A percentile compares a stretch with the other conserved stretches of the same genome.
phyloP scores from a whole-genome alignment of 768 basidiomycete species.

The Podaxis sp. region DNA sequence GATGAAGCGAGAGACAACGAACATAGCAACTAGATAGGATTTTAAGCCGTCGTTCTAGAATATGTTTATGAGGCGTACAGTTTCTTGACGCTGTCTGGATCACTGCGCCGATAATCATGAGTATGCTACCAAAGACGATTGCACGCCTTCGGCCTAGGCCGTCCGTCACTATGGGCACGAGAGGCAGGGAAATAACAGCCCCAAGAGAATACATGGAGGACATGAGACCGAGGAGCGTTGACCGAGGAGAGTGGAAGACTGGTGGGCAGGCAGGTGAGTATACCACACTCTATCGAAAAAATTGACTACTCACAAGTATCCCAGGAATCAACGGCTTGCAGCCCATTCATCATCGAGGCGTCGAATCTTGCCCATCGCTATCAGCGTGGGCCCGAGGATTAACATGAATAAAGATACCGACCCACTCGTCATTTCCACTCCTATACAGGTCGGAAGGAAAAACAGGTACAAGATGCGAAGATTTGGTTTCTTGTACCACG shows the following conservation, averaged over 20 bases:
- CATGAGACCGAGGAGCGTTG: conserved; percentile 51
- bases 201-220: conserved; percentile 60
- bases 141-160: conserved; percentile 45
- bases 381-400: background rate
- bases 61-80: conserved; percentile 27
- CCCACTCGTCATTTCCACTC: conserved; percentile 62
- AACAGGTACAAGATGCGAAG: conserved; percentile 50
- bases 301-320: conserved; percentile 37
- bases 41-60: background rate
- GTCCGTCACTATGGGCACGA: conserved; percentile 49
- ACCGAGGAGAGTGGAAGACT: conserved; percentile 56
- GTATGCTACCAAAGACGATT: conserved; percentile 45
- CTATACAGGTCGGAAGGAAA: conserved; percentile 56
- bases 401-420: conserved; percentile 20
- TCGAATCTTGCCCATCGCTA: conserved; percentile 38
- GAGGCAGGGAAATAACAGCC: conserved; percentile 46
- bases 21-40: conserved; percentile 46
- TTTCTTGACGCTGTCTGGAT: conserved; percentile 44
- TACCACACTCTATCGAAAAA: background rate
- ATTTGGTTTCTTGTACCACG: conserved; percentile 64
- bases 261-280: background rate
- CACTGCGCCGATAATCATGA: conserved; percentile 45
- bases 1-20: conserved; percentile 50
- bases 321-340: conserved; percentile 58
- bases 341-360: conserved; percentile 58